These are phyloP conservation scores for Furcasterigmium sp. DNA, from an alignment of 2,329 filamentous ascomycete genomes.

Conservation along the genomic window DNA sequence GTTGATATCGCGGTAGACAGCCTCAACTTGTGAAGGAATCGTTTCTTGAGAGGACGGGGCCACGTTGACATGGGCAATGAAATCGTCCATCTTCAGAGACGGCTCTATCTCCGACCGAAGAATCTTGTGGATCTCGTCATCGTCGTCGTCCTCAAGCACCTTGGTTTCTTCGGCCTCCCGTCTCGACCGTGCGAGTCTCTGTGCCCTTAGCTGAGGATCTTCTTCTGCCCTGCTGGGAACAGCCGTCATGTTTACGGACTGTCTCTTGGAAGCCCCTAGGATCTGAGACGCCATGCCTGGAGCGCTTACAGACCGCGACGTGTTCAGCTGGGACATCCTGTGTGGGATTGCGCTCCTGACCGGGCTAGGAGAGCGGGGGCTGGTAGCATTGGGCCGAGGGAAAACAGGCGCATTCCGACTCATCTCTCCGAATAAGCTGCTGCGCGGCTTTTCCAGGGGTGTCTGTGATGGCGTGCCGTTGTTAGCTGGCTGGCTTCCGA, in stretches of 20 bases:
- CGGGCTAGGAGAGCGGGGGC: constrained; percentile 69
- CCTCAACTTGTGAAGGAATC: constrained; percentile 58
- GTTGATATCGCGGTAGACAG: constrained; percentile 75
- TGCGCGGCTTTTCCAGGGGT: constrained; percentile 34
- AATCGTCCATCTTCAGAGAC: constrained; percentile 60
- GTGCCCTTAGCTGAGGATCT: constrained; percentile 44
- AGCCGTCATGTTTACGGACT: constrained; percentile 30
- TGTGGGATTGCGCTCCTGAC: constrained; percentile 53
- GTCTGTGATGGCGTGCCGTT: constrained; percentile 42
- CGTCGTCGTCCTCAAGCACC: constrained; percentile 61
- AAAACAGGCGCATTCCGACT: constrained; percentile 46
- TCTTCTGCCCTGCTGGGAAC: constrained; percentile 32
- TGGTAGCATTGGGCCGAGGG: constrained; percentile 47
- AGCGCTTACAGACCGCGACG: constrained; percentile 53
- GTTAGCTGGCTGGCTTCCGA: constrained; percentile 41
- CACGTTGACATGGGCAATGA: constrained; percentile 57
- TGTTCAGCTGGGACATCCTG: constrained; percentile 42
- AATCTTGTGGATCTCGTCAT: constrained; percentile 60
- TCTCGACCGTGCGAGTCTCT: constrained; percentile 46
- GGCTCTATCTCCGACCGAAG: constrained; percentile 56
- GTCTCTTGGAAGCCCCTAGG: constrained; percentile 32
- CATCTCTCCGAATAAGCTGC: constrained; percentile 51
- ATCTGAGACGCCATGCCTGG: constrained; percentile 54
- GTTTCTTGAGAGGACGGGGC: constrained; percentile 48
- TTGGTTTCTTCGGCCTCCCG: constrained; percentile 53